Evolutionary conservation across 2,329 filamentous ascomycete genomes (phyloP).

Genomic region (Trichophyton schoenleinii): DNA sequence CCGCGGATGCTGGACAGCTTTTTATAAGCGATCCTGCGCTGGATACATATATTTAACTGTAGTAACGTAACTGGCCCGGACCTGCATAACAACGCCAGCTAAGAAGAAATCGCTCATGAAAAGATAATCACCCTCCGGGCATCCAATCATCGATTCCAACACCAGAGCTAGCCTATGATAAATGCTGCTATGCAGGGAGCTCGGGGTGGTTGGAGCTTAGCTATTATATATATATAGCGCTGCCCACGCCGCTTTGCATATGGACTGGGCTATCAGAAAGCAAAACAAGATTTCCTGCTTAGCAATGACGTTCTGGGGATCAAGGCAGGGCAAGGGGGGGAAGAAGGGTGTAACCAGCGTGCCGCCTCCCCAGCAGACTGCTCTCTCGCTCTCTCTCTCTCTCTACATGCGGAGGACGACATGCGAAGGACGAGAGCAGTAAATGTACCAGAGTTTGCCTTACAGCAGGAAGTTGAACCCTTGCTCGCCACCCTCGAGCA

Average conservation of each 20-base stretch:
- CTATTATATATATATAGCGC: no score
- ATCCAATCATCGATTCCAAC: background rate
- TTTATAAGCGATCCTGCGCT: no score
- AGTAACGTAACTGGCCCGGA: background rate
- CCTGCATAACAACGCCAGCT: background rate
- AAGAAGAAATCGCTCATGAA: background rate
- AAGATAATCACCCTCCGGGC: background rate
- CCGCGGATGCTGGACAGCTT: no score
- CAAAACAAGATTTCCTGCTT: background rate
- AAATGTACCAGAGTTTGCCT: background rate
- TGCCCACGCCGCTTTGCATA: background rate
- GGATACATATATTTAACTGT: no score
- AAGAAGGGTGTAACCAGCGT: background rate
- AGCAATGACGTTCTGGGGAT: constrained; percentile 1
- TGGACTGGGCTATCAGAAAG: background rate
- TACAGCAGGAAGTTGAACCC: background rate
- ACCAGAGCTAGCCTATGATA: background rate
- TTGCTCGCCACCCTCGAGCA: background rate
- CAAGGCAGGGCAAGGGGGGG: background rate
- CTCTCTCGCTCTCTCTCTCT: no score
- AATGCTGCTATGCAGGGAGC: background rate
- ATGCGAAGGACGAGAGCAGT: no score
- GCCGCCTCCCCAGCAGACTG: background rate
- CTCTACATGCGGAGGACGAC: background rate
- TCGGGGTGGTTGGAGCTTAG: background rate